A percentile compares a stretch with the other conserved stretches of the same genome.
phyloP scores from a whole-genome alignment of 345 rosid genomes.

The Acer yangbiense region DNA sequence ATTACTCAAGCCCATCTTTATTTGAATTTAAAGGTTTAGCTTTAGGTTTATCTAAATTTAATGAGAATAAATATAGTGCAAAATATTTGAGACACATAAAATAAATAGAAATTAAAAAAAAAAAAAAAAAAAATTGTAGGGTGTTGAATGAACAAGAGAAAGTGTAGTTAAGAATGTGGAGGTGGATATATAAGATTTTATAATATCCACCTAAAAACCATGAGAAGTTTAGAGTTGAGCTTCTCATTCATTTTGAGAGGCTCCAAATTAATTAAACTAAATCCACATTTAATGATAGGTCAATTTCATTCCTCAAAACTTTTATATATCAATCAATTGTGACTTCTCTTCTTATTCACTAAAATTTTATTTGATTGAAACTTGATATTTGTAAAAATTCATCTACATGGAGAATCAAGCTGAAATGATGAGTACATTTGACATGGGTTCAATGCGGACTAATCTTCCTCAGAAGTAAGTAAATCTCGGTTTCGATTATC shows the following conservation, averaged over 20 bases:
- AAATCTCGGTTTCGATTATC: background rate
- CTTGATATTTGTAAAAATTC: background rate
- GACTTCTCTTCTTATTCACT: background rate
- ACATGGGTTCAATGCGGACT: conserved; percentile 51
- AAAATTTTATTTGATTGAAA: background rate
- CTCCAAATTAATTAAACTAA: conserved; percentile 2
- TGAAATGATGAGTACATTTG: conserved; percentile 36
- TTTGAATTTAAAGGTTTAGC: background rate
- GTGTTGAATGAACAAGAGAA: conserved; percentile 28
- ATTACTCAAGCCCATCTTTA: background rate
- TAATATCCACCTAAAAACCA: too few relatives aligned
- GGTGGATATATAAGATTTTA: background rate
- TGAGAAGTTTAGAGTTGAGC: too few relatives aligned
- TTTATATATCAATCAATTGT: background rate
- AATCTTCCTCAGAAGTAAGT: conserved; percentile 67
- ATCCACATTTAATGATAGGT: conserved; percentile 10
- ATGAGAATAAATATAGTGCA: background rate
- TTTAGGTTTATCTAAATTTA: background rate
- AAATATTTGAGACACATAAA: background rate
- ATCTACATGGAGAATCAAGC: conserved; percentile 43
- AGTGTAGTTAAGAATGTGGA: conserved; percentile 31
- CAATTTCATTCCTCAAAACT: background rate
- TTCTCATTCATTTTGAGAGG: background rate
- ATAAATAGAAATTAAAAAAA: background rate
- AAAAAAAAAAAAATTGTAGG: background rate